Percentiles rank a stretch among this genome's conserved stretches.
phyloP scores from a whole-genome alignment of 2,329 filamentous ascomycete species.

The Laburnicola sp. region DNA sequence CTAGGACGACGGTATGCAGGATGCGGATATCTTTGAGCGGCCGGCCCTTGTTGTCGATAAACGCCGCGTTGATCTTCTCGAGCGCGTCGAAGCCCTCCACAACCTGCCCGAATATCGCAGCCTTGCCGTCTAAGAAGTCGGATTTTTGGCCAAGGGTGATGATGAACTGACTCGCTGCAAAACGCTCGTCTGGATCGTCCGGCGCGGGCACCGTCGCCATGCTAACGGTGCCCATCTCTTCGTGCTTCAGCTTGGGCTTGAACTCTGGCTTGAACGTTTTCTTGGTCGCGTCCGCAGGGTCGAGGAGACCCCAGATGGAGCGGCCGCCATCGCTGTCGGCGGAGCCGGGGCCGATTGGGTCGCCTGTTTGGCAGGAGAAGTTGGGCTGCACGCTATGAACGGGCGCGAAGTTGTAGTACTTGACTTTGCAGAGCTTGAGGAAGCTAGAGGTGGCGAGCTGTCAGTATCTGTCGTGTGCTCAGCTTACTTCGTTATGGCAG shows the following conservation, averaged over 20 bases:
- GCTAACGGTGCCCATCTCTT: constrained; percentile 88
- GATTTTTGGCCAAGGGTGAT: constrained; percentile 87
- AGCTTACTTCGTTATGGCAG: constrained; percentile 51
- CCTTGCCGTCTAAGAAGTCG: constrained; percentile 88
- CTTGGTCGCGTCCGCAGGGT: constrained; percentile 62
- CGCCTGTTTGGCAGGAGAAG: constrained; percentile 95
- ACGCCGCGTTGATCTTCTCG: constrained; percentile 89
- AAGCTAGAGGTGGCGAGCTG: constrained; percentile 66
- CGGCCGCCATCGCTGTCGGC: constrained; percentile 86
- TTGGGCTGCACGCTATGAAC: constrained; percentile 90
- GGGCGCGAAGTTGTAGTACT: constrained; percentile 98
- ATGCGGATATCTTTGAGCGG: constrained; percentile 94
- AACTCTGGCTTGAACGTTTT: constrained; percentile 84
- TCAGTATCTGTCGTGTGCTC: constrained; percentile 57
- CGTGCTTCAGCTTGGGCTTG: constrained; percentile 83
- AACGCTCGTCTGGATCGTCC: constrained; percentile 75
- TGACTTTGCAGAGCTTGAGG: constrained; percentile 96
- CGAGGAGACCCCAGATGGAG: constrained; percentile 86
- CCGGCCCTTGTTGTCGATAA: constrained; percentile 81
- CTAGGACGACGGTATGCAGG: constrained; percentile 86
- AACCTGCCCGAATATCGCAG: constrained; percentile 92
- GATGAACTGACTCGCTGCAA: constrained; percentile 91
- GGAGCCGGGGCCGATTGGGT: constrained; percentile 85
- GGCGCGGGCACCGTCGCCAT: constrained; percentile 88
- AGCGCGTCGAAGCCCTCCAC: constrained; percentile 94